phyloP scores from a whole-genome alignment of 768 basidiomycete species.

The Solioccasus polychromus region DNA sequence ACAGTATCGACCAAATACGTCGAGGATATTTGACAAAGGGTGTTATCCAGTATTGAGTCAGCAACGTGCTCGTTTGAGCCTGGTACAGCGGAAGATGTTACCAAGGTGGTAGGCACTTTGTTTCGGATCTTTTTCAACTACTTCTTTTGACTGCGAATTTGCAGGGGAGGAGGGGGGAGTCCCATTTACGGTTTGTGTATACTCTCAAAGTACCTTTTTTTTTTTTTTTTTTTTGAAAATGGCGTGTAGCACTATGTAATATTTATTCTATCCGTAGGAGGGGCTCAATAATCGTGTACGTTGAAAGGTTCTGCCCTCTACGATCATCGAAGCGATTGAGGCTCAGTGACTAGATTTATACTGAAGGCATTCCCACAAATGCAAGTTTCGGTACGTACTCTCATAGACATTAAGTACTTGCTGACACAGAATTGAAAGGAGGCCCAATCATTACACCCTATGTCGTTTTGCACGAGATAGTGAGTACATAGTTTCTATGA shows the following conservation, averaged over 20 bases:
- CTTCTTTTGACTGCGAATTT: constrained; percentile 28
- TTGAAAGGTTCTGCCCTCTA: not conserved
- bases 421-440: constrained; percentile 36
- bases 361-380: constrained; percentile 40
- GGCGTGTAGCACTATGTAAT: not conserved
- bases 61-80: constrained; percentile 58
- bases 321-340: constrained; percentile 33
- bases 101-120: constrained; percentile 38
- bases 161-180: constrained; percentile 42
- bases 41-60: constrained; percentile 42
- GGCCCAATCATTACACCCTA: constrained; percentile 38
- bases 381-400: constrained; percentile 22
- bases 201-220: constrained; percentile 39
- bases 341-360: constrained; percentile 51
- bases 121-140: not conserved
- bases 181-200: constrained; percentile 56
- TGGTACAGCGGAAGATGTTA: constrained; percentile 52
- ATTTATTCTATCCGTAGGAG: constrained; percentile 39
- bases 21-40: constrained; percentile 47
- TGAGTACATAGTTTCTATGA: constrained; percentile 22
- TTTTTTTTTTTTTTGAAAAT: not conserved
- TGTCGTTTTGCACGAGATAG: constrained; percentile 15
- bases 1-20: constrained; percentile 33
- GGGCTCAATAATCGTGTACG: constrained; percentile 61
- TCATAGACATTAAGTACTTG: constrained; percentile 3